Base-by-base conservation (phyloP, 2,329 filamentous ascomycete species). In the Trichophyton simii region DNA sequence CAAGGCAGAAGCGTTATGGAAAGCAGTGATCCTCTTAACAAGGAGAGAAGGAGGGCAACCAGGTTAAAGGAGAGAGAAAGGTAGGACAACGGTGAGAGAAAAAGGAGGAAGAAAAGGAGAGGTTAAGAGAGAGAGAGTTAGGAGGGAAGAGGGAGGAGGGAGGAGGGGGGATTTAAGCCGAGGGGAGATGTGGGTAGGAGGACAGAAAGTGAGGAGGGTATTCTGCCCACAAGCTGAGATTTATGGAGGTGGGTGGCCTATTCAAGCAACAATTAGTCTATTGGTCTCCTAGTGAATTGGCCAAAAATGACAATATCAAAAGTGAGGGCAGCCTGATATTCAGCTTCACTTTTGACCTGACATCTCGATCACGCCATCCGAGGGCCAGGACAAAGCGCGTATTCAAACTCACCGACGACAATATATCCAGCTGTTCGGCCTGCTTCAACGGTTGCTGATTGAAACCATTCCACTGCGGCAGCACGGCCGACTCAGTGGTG, bases 401-500 rank as follows among this genome's bases (percentile, higher is more conserved):
- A 59, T 59, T 36, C 63, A 68, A 62, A 71, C 76, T 77, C 77
- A 82, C 79, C 73, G 79, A 79, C 64, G 79, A 80, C 58, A 80
- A 74, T 63, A 81, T 73, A 71, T 82, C 80, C 63, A 78, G 64
- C 57, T 78, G 77, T 71, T 84, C 82, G 55, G 80, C 77, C 59
- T 79, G 73, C 70, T 80, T 80, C 63, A 76, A 73, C 60, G 80
- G 72, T 68, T 81, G 78, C 71, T 55, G 54, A 59, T 80, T 82
- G 70, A 91, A 77, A 64, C 83, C 82, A 62, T 81, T 83, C 75
- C 89, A 78, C 72, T 87, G 89, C 74, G 88, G 87, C 76, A 92
- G 79, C 81, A 91, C 82, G 76, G 89, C 82, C 77, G 89, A 86
- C 77, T 96, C 95, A 62, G 91, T 94, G 65, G 92, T 97, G 77